phyloP scores from a whole-genome alignment of 2,329 filamentous ascomycete species.

The Alternaria sp. region DNA sequence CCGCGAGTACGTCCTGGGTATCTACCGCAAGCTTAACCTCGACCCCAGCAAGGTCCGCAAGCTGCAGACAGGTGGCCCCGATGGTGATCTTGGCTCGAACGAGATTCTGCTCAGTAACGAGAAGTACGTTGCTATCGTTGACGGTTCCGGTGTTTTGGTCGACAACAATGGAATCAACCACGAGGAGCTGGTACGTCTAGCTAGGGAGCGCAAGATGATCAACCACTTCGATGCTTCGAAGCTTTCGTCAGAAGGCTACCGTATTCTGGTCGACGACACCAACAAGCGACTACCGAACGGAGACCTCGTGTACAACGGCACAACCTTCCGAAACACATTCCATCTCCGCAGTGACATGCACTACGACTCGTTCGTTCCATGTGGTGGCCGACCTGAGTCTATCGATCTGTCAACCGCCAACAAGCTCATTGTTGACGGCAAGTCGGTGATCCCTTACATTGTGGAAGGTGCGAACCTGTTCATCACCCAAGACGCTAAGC shows the following conservation, averaged over 20 bases:
- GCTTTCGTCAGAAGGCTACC: conserved; percentile 86
- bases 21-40: conserved; percentile 94
- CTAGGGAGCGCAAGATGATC: conserved; percentile 88
- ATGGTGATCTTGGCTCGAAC: conserved; percentile 96
- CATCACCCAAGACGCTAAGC: conserved; percentile 97
- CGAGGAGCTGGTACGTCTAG: conserved; percentile 81
- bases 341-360: conserved; percentile 78
- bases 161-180: conserved; percentile 89
- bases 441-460: conserved; percentile 87
- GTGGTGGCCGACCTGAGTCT: conserved; percentile 93
- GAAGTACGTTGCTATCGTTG: conserved; percentile 94
- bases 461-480: conserved; percentile 98
- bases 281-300: conserved; percentile 88
- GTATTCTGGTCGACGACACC: conserved; percentile 88
- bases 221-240: conserved; percentile 83
- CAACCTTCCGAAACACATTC: conserved; percentile 95
- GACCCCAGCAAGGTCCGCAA: conserved; percentile 86
- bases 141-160: conserved; percentile 91
- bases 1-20: conserved; percentile 92
- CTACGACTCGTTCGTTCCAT: conserved; percentile 92
- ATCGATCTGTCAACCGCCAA: conserved; percentile 89
- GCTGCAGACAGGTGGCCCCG: conserved; percentile 96
- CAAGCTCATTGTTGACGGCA: conserved; percentile 89
- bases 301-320: conserved; percentile 88
- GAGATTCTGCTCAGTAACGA: conserved; percentile 96